Evolutionary conservation across 768 basidiomycete genomes (phyloP), one percentile per base, ranked within the genome.

Genomic region (Lactarius sanguifluus): DNA sequence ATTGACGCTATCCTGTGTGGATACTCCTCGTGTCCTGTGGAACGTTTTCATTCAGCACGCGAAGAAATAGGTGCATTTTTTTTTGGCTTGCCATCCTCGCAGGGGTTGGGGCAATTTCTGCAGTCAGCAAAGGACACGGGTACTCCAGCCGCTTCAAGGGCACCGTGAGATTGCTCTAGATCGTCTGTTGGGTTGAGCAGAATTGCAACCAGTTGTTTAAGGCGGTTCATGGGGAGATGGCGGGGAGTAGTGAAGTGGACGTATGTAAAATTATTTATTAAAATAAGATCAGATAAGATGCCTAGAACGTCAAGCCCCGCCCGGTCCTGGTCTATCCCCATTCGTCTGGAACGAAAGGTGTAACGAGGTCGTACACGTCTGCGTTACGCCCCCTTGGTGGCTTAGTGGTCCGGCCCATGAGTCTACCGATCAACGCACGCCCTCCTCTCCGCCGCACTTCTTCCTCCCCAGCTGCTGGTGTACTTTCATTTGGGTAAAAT

Each of bases 361-460:
- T 93, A 63, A 93, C 90, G 13, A 92, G 81, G 50, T 91, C 89
- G 68, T 88, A 93, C 10, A 86, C 89, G 65, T 92, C 90, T 70
- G 90, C 89, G 72, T 93, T 93, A 54, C 82, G 81, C 57, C 83
- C 80, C 5, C 83, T 79, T 38, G 76, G 80, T 71, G 79, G 82
- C 71, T 77, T 83, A 74, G 78, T 61, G 75, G 78, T 67, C 79
- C 81, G 71, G 77, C 86, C 72, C 28, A 90, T 86, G 18, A 90
- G 82, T 50, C 85, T 83, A 15, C 64, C 64, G 20, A 70, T 47
- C 5, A 70, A 57, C 13, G 59, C 40, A 2, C 65, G 65, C 50
- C 75, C 85, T 86, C 71, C 89, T 80, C 68, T 86, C 78, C 47
- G 82, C 86, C 79, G 28, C 81, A 70, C 78, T 57, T 81, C 79